phyloP scores from a whole-genome alignment of 2,329 filamentous ascomycete species.

The Cladosporium velox region DNA sequence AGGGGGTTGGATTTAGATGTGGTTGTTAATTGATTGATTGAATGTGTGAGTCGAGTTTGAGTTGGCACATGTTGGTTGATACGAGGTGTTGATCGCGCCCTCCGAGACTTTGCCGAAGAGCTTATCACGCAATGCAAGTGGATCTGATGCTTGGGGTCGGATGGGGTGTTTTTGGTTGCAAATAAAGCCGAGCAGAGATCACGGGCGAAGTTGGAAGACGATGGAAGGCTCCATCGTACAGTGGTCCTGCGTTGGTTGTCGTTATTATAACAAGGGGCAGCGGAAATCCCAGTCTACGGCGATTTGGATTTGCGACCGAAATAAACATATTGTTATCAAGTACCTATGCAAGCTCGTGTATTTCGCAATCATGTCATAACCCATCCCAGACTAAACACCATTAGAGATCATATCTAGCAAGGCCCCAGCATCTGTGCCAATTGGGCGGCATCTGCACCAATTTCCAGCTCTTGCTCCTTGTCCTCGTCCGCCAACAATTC shows the following conservation, averaged over 20 bases:
- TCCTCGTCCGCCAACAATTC: constrained; percentile 53
- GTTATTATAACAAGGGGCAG: no score
- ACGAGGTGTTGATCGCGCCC: constrained; percentile 4
- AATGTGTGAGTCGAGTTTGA: background rate
- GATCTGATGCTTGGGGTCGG: background rate
- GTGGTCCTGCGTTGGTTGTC: no score
- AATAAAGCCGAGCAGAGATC: background rate
- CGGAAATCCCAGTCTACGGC: no score
- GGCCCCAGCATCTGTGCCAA: constrained; percentile 18
- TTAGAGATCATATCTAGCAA: background rate
- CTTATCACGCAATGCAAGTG: constrained; percentile 4
- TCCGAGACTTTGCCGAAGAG: constrained; percentile 6
- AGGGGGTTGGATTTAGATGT: background rate
- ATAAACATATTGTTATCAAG: no score
- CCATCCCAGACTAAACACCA: background rate
- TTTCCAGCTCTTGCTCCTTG: constrained; percentile 19
- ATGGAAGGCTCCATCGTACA: no score
- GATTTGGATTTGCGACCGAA: no score
- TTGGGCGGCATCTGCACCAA: background rate
- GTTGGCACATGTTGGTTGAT: no score
- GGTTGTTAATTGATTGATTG: no score
- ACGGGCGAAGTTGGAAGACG: background rate
- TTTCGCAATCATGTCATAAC: background rate
- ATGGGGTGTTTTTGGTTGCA: background rate
- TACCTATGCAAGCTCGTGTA: background rate